These are phyloP conservation scores for Suillus bovinus DNA, from an alignment of 768 basidiomycete genomes.

Conservation along the genomic window DNA sequence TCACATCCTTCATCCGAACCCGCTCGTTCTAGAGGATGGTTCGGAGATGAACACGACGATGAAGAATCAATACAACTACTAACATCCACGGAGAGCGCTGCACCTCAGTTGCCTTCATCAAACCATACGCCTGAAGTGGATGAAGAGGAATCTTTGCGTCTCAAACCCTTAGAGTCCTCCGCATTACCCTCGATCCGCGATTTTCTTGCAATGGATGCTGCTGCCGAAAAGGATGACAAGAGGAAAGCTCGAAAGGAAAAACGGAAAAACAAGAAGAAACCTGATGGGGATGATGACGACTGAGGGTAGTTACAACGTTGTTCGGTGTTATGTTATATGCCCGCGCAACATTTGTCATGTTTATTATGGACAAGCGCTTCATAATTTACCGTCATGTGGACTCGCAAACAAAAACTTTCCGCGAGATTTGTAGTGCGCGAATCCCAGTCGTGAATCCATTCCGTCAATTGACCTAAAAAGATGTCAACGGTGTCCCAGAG, in stretches of 20 bases:
- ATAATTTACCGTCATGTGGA: constrained; percentile 9
- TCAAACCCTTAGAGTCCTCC: constrained; percentile 79
- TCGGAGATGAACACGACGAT: constrained; percentile 41
- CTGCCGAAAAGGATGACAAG: constrained; percentile 63
- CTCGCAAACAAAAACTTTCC: constrained; percentile 38
- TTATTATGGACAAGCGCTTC: constrained; percentile 2
- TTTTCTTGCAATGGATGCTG: constrained; percentile 76
- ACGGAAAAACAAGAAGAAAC: constrained; percentile 47
- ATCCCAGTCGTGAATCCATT: constrained; percentile 67
- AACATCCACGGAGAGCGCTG: constrained; percentile 7
- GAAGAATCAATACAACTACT: constrained; percentile 3
- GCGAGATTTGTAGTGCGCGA: constrained; percentile 63
- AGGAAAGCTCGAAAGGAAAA: constrained; percentile 77
- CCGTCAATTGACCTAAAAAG: constrained; percentile 65
- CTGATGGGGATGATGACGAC: constrained; percentile 34
- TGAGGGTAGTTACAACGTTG: constrained; percentile 15
- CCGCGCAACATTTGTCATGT: not conserved
- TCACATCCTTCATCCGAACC: constrained; percentile 10
- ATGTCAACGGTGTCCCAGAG: not conserved
- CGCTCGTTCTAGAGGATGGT: constrained; percentile 40
- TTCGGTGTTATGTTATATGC: constrained; percentile 5
- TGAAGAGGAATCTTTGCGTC: constrained; percentile 49
- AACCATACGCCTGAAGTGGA: constrained; percentile 27
- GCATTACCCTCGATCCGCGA: constrained; percentile 81
- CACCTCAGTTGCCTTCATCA: constrained; percentile 16